These are phyloP conservation scores for Myrmaecium sp. DNA, from an alignment of 2,329 filamentous ascomycete genomes.

Conservation along the genomic window DNA sequence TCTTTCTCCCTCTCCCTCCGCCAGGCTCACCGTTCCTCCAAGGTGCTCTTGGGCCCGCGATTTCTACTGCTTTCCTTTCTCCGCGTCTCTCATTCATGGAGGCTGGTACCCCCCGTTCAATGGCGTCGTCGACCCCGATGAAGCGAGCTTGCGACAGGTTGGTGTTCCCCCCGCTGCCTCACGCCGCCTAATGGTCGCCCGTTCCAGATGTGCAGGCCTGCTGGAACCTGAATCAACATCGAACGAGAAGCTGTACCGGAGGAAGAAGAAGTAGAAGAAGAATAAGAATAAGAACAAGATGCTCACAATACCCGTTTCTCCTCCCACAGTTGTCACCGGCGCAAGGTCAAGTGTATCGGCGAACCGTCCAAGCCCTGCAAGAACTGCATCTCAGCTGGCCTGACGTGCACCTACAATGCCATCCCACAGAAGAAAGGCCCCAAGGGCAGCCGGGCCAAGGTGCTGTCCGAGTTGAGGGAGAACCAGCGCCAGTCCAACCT, in stretches of 20 bases:
- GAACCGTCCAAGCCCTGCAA: conserved; percentile 38
- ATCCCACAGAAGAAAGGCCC: conserved; percentile 48
- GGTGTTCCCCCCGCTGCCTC: conserved; percentile 7
- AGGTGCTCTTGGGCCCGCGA: no score
- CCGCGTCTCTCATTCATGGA: no score
- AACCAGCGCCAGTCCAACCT: conserved; percentile 29
- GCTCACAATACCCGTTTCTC: conserved; percentile 6
- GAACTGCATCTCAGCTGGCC: conserved; percentile 40
- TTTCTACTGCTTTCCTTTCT: no score
- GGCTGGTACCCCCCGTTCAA: no score
- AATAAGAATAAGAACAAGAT: no score
- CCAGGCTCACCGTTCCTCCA: conserved; percentile 12
- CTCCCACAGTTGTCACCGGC: conserved; percentile 24
- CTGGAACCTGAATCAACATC: neutral
- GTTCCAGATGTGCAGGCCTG: neutral
- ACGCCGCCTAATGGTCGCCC: neutral
- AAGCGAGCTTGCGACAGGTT: conserved; percentile 27
- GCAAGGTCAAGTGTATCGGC: conserved; percentile 35
- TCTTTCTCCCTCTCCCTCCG: conserved; percentile 10
- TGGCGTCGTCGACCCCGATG: conserved; percentile 17
- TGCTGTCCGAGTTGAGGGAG: conserved; percentile 44
- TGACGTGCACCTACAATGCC: conserved; percentile 48
- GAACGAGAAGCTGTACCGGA: neutral
- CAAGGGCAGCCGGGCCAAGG: conserved; percentile 44
- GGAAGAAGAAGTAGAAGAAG: neutral